Conservation (phyloP, 1,139 yeast species). For the Hyphopichia burtonii region DNA sequence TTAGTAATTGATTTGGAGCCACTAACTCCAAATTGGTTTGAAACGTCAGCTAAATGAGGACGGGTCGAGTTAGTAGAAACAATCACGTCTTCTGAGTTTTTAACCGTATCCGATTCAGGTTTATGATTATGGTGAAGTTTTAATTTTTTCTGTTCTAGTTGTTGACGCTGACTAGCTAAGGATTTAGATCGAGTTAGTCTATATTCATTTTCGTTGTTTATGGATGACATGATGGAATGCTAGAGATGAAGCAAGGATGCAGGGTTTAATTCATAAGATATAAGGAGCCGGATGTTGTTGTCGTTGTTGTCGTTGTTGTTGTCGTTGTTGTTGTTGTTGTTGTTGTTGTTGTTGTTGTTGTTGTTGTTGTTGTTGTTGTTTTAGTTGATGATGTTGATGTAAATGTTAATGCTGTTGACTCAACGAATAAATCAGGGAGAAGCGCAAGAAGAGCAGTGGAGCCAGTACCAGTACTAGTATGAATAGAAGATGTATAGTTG, state of each 20-base stretch:
- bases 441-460: too few relatives aligned
- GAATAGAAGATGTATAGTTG: too few relatives aligned
- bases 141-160: conserved; percentile 2
- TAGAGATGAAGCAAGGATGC: background rate
- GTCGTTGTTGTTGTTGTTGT: too few relatives aligned
- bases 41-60: conserved; percentile 41
- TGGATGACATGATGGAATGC: conserved; percentile 30
- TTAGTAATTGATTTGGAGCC: conserved; percentile 8
- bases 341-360: too few relatives aligned
- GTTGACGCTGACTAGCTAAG: conserved; percentile 4
- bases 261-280: too few relatives aligned
- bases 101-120: background rate
- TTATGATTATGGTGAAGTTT: conserved; percentile 1
- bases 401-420: too few relatives aligned
- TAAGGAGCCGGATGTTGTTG: too few relatives aligned
- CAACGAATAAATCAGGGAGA: too few relatives aligned
- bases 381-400: too few relatives aligned
- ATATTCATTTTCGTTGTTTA: conserved; percentile 45
- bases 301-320: too few relatives aligned
- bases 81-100: conserved; percentile 8
- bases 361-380: too few relatives aligned
- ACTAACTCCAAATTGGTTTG: conserved; percentile 33
- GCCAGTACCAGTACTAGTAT: too few relatives aligned
- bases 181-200: conserved; percentile 35
- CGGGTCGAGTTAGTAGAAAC: conserved; percentile 15